A percentile compares a stretch with the other conserved stretches of the same genome.
phyloP scores from a whole-genome alignment of 306 rosid genomes.

The Quillaja saponaria region DNA sequence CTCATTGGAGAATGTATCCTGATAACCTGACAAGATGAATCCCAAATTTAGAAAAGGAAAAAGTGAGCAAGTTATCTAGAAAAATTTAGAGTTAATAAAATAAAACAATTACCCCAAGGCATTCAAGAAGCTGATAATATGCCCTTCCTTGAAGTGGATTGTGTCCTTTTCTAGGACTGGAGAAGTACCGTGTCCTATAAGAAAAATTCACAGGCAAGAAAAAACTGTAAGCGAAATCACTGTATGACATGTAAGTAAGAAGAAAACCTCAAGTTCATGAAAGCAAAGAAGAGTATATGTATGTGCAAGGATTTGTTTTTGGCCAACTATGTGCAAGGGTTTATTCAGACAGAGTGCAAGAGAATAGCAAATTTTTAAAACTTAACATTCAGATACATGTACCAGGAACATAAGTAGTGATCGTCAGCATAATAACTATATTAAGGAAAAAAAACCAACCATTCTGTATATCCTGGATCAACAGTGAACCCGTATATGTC shows the following conservation, averaged over 20 bases:
- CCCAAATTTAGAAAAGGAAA: conserved; percentile 11
- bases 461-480: conserved; percentile 97
- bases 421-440: background rate
- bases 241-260: conserved; percentile 12
- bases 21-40: conserved; percentile 63
- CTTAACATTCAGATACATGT: background rate
- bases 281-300: conserved; percentile 10
- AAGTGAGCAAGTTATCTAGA: background rate
- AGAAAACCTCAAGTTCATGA: background rate
- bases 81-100: background rate
- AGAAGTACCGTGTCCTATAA: conserved; percentile 92
- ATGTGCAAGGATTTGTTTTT: conserved; percentile 24
- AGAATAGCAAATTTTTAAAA: conserved; percentile 10
- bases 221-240: conserved; percentile 1
- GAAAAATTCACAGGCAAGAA: conserved; percentile 19
- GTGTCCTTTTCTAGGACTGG: conserved; percentile 91
- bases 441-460: conserved; percentile 53
- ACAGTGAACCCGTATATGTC: conserved; percentile 97
- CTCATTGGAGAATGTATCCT: conserved; percentile 98
- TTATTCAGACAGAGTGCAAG: conserved; percentile 2
- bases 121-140: conserved; percentile 92
- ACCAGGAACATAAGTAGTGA: conserved; percentile 3
- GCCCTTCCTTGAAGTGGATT: conserved; percentile 99
- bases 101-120: conserved; percentile 79
- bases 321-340: conserved; percentile 24